Evolutionary conservation across 148 eudicot genomes (phyloP).

Genomic region (Vaccinium darrowii): DNA sequence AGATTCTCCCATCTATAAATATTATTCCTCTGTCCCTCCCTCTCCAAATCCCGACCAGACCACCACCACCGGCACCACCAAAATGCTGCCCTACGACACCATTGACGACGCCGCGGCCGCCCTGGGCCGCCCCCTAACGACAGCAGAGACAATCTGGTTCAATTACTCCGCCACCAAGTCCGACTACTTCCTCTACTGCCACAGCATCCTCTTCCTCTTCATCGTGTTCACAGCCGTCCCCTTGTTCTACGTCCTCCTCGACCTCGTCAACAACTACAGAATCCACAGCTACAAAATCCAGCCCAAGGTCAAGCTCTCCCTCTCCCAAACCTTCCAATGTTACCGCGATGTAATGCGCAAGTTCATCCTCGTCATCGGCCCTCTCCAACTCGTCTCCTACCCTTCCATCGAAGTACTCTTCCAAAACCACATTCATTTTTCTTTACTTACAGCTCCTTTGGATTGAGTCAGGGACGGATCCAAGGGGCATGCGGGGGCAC

Average conservation of each 20-base stretch:
- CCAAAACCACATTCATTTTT: background rate
- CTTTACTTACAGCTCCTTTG: no score
- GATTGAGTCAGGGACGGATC: no score
- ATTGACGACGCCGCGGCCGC: conserved; percentile 52
- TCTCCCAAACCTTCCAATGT: conserved; percentile 45
- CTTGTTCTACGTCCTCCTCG: conserved; percentile 46
- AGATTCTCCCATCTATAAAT: background rate
- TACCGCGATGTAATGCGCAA: conserved; percentile 71
- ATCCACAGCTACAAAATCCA: conserved; percentile 65
- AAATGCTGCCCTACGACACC: conserved; percentile 61
- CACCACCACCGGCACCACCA: background rate
- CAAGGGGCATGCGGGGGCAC: no score
- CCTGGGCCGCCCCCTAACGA: conserved; percentile 54
- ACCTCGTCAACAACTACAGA: conserved; percentile 23
- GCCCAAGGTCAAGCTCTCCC: conserved; percentile 59
- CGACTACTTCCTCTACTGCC: conserved; percentile 76
- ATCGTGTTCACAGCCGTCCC: conserved; percentile 60
- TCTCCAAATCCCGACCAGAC: background rate
- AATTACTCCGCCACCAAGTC: conserved; percentile 78
- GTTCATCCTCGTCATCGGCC: conserved; percentile 76
- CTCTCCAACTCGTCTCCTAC: conserved; percentile 79
- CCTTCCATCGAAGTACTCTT: conserved; percentile 57
- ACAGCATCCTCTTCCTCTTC: conserved; percentile 79
- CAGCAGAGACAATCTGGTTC: conserved; percentile 66
- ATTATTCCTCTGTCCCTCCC: background rate